A percentile compares a stretch with the other conserved stretches of the same genome.
phyloP scores from a whole-genome alignment of 176 grass and related monocot genomes.

The barley (Hordeum vulgare) region MorexV3_pseudomolecules_assembly NC_058520.1:559096562-559097061 shows the following conservation, averaged over 20 bases:
- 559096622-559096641: constrained; percentile 90
- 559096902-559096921: neutral
- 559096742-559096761: neutral
- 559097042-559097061: neutral
- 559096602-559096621: constrained; percentile 92
- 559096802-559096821: neutral
- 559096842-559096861: neutral
- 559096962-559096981: neutral
- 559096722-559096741: neutral
- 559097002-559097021: neutral
- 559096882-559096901: too few relatives aligned
- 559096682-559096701: neutral
- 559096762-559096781: neutral
- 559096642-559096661: constrained; percentile 81
- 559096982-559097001: neutral
- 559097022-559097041: neutral
- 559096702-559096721: neutral
- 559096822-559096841: neutral
- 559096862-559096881: neutral
- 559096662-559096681: neutral
- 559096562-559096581: constrained; percentile 51
- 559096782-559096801: neutral
- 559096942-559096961: neutral
- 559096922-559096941: neutral
- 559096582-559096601: constrained; percentile 96